Evolutionary conservation across 2,329 filamentous ascomycete genomes (phyloP).

Genomic region (Xylariaceae sp.): DNA sequence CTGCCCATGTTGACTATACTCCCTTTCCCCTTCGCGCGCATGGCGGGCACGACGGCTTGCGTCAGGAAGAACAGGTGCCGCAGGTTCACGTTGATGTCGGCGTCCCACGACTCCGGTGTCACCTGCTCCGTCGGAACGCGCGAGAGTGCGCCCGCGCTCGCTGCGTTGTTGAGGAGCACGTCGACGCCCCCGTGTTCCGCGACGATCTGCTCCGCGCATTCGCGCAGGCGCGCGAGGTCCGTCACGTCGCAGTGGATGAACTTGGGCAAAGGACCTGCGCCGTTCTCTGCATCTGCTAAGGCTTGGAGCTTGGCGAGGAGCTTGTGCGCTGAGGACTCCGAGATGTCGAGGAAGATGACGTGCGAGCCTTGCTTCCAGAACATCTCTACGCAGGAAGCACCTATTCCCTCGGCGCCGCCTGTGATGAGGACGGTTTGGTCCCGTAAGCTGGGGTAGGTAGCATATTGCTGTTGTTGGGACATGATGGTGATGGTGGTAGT

Average conservation of each 20-base stretch:
- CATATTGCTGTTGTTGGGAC: constrained; percentile 23
- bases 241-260: constrained; percentile 42
- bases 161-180: constrained; percentile 37
- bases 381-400: constrained; percentile 39
- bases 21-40: constrained; percentile 30
- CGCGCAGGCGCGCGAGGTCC: constrained; percentile 33
- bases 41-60: constrained; percentile 35
- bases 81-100: constrained; percentile 41
- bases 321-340: constrained; percentile 29
- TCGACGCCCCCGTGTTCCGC: constrained; percentile 29
- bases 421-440: constrained; percentile 40
- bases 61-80: constrained; percentile 42
- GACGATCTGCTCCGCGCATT: constrained; percentile 33
- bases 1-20: constrained; percentile 40
- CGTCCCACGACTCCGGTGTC: constrained; percentile 39
- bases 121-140: constrained; percentile 33
- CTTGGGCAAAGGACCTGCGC: constrained; percentile 28
- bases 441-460: constrained; percentile 39
- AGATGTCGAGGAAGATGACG: constrained; percentile 42
- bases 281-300: constrained; percentile 6
- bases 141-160: constrained; percentile 22
- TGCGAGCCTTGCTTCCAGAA: constrained; percentile 42
- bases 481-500: background rate
- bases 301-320: constrained; percentile 29
- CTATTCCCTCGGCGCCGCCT: constrained; percentile 45